Evolutionary conservation across 441 rosid genomes (phyloP).

Genomic region (Codiaeum variegatum): DNA sequence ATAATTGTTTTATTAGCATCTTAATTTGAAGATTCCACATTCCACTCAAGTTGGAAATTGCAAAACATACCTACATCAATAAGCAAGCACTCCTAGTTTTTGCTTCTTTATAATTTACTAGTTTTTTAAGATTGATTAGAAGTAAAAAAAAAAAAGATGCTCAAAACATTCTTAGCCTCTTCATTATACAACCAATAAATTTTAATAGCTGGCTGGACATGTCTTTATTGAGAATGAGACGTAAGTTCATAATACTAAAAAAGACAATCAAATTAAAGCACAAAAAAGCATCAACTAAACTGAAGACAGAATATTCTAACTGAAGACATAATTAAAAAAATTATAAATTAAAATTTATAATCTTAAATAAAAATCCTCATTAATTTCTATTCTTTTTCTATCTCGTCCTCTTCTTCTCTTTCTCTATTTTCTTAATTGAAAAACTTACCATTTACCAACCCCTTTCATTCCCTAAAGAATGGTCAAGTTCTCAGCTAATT

Average conservation of each 20-base stretch:
- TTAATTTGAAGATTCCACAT: constrained; percentile 5
- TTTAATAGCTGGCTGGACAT: background rate
- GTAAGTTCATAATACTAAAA: background rate
- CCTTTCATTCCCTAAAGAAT: background rate
- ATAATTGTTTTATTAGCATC: constrained; percentile 8
- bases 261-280: background rate
- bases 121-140: too few relatives aligned
- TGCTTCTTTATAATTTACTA: too few relatives aligned
- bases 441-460: background rate
- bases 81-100: background rate
- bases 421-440: background rate
- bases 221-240: background rate
- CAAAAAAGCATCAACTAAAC: background rate
- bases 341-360: too few relatives aligned
- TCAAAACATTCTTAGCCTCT: too few relatives aligned
- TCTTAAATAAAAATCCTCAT: too few relatives aligned
- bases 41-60: background rate
- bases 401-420: too few relatives aligned
- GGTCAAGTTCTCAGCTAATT: background rate
- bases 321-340: background rate
- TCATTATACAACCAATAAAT: too few relatives aligned
- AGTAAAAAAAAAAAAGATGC: too few relatives aligned
- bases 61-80: background rate
- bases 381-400: too few relatives aligned
- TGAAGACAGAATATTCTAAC: constrained; percentile 10